phyloP scores from a whole-genome alignment of 2,329 filamentous ascomycete genomes.

The Calonectria hongkongensis region DNA sequence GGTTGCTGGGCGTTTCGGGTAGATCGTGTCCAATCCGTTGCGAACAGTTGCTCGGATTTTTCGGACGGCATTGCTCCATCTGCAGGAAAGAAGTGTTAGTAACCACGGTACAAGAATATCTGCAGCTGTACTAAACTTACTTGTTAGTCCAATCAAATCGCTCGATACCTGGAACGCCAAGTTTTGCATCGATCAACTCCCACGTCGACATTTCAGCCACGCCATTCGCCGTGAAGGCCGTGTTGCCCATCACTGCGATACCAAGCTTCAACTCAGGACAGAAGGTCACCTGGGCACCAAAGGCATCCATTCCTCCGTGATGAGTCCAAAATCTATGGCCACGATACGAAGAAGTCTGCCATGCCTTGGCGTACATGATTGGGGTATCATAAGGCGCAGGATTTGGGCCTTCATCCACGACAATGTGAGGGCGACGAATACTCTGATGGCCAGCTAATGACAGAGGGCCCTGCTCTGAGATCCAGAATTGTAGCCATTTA shows the following conservation, averaged over 20 bases:
- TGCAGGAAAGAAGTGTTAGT: not conserved
- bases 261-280: slow-evolving; percentile 52
- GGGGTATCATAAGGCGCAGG: not conserved
- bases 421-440: not conserved
- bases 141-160: slow-evolving; percentile 2
- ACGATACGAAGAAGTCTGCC: slow-evolving; percentile 15
- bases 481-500: slow-evolving; percentile 7
- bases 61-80: not conserved
- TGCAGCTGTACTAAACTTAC: not conserved
- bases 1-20: not conserved
- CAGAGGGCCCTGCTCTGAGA: not conserved
- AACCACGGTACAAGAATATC: fast-evolving
- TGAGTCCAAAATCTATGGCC: slow-evolving; percentile 54
- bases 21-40: not conserved
- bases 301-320: slow-evolving; percentile 51
- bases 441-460: not conserved
- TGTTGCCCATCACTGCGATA: slow-evolving; percentile 34
- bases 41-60: not conserved
- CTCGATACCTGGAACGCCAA: not conserved
- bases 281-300: slow-evolving; percentile 7
- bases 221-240: not conserved
- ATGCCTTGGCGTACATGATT: slow-evolving; percentile 18
- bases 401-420: not conserved
- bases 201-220: slow-evolving; percentile 3
- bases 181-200: slow-evolving; percentile 3